Percentiles rank a stretch among this genome's conserved stretches.
Evolutionary conservation across 257 asterid species (phyloP).

Genomic region (Solanum microdontum): DNA sequence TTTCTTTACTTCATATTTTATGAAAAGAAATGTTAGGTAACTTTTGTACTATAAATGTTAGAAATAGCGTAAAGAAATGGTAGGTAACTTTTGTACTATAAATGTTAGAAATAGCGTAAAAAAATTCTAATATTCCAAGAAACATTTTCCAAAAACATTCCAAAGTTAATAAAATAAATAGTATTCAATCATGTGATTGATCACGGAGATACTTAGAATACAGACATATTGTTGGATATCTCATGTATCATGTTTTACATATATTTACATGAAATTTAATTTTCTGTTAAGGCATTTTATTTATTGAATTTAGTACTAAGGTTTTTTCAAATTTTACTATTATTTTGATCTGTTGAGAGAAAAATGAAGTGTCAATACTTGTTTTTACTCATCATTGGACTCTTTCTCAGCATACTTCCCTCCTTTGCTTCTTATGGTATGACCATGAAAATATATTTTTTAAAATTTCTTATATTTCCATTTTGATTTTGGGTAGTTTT

Average conservation of each 20-base stretch:
- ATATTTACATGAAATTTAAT: neutral
- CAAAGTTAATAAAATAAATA: neutral
- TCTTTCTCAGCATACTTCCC: neutral
- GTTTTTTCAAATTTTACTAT: neutral
- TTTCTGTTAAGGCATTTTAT: neutral
- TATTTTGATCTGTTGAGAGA: neutral
- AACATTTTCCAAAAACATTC: neutral
- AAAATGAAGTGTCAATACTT: neutral
- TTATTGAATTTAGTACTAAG: neutral
- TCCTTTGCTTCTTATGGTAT: neutral
- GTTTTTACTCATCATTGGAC: neutral
- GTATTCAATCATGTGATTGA: neutral
- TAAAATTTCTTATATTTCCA: too few relatives aligned
- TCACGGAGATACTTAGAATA: neutral
- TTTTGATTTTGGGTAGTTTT: neutral
- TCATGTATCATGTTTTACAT: neutral
- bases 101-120: neutral
- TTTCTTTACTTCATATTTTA: neutral
- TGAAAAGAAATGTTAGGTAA: neutral
- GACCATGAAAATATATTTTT: neutral
- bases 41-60: neutral
- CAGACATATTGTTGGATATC: neutral
- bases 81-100: neutral
- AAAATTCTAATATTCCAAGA: neutral
- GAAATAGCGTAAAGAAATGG: neutral